A percentile compares a stretch with the other conserved stretches of the same genome.
phyloP scores from a whole-genome alignment of 305 asterid species.

The Fraxinus baroniana region DNA sequence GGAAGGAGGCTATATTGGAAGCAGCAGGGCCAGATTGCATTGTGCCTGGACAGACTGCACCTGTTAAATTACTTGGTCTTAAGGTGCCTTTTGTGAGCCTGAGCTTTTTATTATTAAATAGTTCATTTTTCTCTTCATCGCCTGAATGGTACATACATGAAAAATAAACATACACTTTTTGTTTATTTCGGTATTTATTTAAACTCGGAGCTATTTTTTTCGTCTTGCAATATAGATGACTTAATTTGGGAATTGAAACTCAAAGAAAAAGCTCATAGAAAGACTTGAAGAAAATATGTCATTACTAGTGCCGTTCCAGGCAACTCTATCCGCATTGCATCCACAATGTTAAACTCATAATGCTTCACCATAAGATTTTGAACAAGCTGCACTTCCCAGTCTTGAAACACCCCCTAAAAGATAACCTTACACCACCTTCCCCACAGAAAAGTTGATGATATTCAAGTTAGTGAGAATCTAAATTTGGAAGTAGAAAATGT shows the following conservation, averaged over 20 bases:
- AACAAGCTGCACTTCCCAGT: background rate
- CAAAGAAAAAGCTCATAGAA: background rate
- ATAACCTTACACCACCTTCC: background rate
- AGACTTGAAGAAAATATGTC: background rate
- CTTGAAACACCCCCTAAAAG: background rate
- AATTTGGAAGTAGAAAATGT: background rate
- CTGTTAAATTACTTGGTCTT: constrained; percentile 80
- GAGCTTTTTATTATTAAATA: constrained; percentile 1
- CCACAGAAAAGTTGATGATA: background rate
- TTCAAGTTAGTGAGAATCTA: background rate
- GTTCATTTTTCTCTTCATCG: constrained; percentile 3
- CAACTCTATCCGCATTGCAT: background rate
- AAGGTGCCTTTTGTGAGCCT: constrained; percentile 49
- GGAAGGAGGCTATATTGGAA: constrained; percentile 78
- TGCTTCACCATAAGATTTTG: background rate
- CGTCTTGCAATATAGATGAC: background rate
- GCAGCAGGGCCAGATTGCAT: constrained; percentile 97
- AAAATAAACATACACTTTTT: background rate
- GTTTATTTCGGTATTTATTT: background rate
- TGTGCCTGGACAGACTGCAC: constrained; percentile 81
- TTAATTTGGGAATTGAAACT: background rate
- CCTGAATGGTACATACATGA: background rate
- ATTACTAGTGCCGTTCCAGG: background rate
- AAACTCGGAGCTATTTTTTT: background rate
- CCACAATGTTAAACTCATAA: background rate